phyloP scores from a whole-genome alignment of 768 basidiomycete species.

The Dentipellis fragilis region DNA sequence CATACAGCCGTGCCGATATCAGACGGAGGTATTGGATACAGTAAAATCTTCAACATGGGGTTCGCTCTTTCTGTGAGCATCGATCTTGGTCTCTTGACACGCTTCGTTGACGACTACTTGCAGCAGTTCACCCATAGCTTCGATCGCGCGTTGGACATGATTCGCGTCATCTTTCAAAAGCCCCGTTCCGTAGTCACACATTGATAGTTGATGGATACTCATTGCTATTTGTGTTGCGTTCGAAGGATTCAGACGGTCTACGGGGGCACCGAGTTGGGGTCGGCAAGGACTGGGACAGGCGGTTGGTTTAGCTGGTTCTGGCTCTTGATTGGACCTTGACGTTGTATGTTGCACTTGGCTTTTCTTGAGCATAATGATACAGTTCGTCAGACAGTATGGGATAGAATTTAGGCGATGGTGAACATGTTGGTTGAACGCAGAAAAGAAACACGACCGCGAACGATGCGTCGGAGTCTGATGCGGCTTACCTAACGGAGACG shows the following conservation, averaged over 20 bases:
- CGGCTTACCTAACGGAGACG: too few relatives aligned
- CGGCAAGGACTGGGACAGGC: too few relatives aligned
- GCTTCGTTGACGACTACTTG: not conserved
- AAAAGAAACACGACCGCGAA: not conserved
- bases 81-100: not conserved
- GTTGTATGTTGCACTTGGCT: too few relatives aligned
- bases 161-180: not conserved
- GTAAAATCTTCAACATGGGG: constrained; percentile 10
- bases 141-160: not conserved
- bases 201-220: not conserved
- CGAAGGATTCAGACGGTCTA: too few relatives aligned
- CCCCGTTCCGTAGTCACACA: not conserved
- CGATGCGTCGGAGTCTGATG: too few relatives aligned
- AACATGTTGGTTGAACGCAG: not conserved
- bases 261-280: too few relatives aligned
- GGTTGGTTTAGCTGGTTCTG: too few relatives aligned
- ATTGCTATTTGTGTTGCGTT: too few relatives aligned
- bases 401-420: not conserved
- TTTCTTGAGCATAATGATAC: too few relatives aligned
- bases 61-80: constrained; percentile 5
- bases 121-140: not conserved
- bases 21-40: not conserved
- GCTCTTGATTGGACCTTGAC: too few relatives aligned
- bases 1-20: not conserved
- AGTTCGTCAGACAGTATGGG: not conserved